phyloP scores from a whole-genome alignment of 1,284 basidiomycete genomes.

The Psilocybe mexicana region DNA sequence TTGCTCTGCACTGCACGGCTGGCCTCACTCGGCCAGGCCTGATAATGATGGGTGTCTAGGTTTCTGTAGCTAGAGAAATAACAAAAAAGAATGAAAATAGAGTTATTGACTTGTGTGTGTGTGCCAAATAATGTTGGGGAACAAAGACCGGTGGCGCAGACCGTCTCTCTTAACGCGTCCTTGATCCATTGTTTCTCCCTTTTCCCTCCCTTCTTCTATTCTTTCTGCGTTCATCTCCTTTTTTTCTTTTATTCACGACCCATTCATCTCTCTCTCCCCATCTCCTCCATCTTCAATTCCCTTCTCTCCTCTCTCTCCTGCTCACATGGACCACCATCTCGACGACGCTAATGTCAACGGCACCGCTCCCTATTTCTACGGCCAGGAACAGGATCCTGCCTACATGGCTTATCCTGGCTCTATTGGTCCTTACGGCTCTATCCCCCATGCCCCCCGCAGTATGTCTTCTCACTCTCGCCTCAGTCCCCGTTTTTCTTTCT shows the following conservation, averaged over 20 bases:
- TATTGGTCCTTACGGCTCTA: conserved; percentile 26
- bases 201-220: conserved; percentile 32
- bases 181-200: conserved; percentile 24
- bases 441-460: conserved; percentile 51
- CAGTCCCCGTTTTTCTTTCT: conserved; percentile 36
- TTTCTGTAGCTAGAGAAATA: neutral
- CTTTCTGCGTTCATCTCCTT: conserved; percentile 21
- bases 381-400: conserved; percentile 38
- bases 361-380: conserved; percentile 37
- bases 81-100: conserved; percentile 1
- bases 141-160: conserved; percentile 16
- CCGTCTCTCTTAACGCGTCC: conserved; percentile 21
- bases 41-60: too few relatives aligned
- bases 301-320: conserved; percentile 6
- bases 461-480: conserved; percentile 33
- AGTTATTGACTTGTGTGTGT: conserved; percentile 13
- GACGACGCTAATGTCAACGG: conserved; percentile 19
- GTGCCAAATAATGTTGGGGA: conserved; percentile 19
- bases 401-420: conserved; percentile 34
- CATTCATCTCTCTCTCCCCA: conserved; percentile 7
- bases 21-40: too few relatives aligned
- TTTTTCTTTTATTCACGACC: conserved; percentile 24
- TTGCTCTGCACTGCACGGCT: neutral
- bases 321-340: conserved; percentile 37
- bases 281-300: conserved; percentile 8